Evolutionary conservation across 306 rosid genomes (phyloP), one percentile per base, ranked within the genome.

Genomic region (Quercus glauca): DNA sequence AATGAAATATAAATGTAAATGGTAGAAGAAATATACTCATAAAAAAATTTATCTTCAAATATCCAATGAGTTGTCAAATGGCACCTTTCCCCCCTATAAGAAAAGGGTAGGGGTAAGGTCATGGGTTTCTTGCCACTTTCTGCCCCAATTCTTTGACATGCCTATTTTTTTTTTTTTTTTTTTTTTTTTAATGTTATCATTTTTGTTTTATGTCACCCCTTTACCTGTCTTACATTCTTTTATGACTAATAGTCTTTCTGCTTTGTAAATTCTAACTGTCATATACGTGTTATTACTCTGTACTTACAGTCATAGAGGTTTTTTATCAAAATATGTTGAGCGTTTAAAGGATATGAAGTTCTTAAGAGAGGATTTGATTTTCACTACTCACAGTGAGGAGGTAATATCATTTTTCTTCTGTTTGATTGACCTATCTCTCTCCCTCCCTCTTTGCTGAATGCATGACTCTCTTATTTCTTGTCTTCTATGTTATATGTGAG

Each of bases 331-430:
- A 80, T 91, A 78, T 79, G 86, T 92, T 26, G 86, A 90, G 83
- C 85, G 61, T 85, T 89, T 95, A 75, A 95, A 95, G 91, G 94
- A 89, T 80, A 91, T 86, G 86, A 86, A 85, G 87, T 92, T 92
- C 77, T 80, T 92, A 35, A 87, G 97, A 80, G 99, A 95, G 88
- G 99, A 95, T 87, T 81, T 95, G 86, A 57, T 95, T 79, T 91
- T 85, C 85, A 95, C 95, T 80, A 89, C 77, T 59, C 99, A 92
- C 76, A 92, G 99, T 83, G 93, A 92, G 89, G 91, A 91, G 97
- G 99, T 94, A 85, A 45, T 71, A 59, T 79, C 74, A 69, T 31
- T 59, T 58, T 78, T 72, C 83, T 26, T 52, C 61, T 73, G 31
- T 71, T 17, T 33, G 21, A 53, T 65, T 49, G 53, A 49, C 1